Evolutionary conservation across 352 stramenopile species (phyloP), one percentile per base, ranked within the genome.

Genomic region (Plasmopara viticola): DNA sequence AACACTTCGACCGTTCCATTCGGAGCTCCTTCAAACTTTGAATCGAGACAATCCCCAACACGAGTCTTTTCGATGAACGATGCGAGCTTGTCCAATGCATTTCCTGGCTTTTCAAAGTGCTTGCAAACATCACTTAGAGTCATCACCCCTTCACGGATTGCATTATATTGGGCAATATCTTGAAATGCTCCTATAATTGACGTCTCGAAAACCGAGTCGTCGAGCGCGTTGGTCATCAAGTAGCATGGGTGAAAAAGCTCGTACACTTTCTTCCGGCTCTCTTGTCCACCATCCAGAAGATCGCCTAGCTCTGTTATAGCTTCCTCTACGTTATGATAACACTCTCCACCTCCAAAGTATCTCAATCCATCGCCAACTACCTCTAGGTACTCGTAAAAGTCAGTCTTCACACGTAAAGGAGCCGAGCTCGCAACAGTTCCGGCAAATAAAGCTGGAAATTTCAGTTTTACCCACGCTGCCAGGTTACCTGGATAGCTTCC

Each of bases 401-500:
- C 52, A 20, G 80, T 68, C 60, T 89, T 79, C 4, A 87, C 79
- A 38, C 93, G 78, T 18, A 98, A 18, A 0, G 95, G 95, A 12
- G 88, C 86, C 0, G 90, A 98, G 49, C 87, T 97, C 14, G 85
- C 84, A 2, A 98, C 89, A 0, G 88, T 92, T n/a, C 86, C 92
- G 29, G 72, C 68, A 64, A 98, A 95, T 15, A 97, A 66, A 53
- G 93, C 72, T 6, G 94, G 91, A 67, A 94, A 96, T 60, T 98
- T 95, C 48, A 97, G 63, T 47, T 96, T 94, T 20, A 95, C 75
- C 86, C 89, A 97, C 10, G 86, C 89, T 0, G 91, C 84, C 25
- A 98, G 65, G 69, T 97, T 97, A 8, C 95, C 95, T 5, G 94
- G 92, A 71, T 98, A 98, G 51, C 75, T 95, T 0, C 92, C 95